These are phyloP conservation scores for Ophiostoma quercus DNA, from an alignment of 2,329 filamentous ascomycete genomes.

Conservation along the genomic window DNA sequence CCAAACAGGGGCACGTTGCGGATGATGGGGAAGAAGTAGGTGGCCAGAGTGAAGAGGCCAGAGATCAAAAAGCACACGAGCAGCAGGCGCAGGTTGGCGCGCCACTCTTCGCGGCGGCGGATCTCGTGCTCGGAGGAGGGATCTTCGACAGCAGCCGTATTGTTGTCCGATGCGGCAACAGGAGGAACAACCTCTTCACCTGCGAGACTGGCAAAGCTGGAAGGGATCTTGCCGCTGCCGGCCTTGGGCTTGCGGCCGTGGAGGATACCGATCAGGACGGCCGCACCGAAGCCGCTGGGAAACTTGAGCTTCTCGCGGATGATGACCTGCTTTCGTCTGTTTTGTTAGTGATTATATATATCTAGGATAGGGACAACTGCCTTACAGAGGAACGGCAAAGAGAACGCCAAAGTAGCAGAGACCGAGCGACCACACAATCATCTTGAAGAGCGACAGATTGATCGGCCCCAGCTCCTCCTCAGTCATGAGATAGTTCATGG, in stretches of 20 bases:
- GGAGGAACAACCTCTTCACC: constrained; percentile 20
- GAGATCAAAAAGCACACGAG: constrained; percentile 55
- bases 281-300: constrained; percentile 91
- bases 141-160: constrained; percentile 24
- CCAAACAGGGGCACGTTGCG: constrained; percentile 87
- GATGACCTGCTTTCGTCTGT: constrained; percentile 64
- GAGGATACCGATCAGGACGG: constrained; percentile 83
- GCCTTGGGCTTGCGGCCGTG: constrained; percentile 51
- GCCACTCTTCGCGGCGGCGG: constrained; percentile 37
- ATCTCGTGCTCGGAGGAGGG: constrained; percentile 28
- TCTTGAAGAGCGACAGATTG: constrained; percentile 63
- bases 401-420: constrained; percentile 96
- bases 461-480: constrained; percentile 74
- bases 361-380: neutral
- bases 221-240: constrained; percentile 21
- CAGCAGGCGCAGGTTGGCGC: constrained; percentile 49
- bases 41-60: constrained; percentile 67
- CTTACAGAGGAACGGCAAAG: constrained; percentile 78
- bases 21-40: constrained; percentile 83
- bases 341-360: neutral
- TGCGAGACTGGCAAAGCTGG: constrained; percentile 32
- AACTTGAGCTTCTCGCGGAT: constrained; percentile 89
- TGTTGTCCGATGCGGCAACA: neutral
- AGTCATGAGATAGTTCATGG: constrained; percentile 78
- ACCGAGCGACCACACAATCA: constrained; percentile 86